Evolutionary conservation across 257 asterid species (phyloP), one percentile per base, ranked within the genome.

Genomic region (Rauvolfia tetraphylla): DNA sequence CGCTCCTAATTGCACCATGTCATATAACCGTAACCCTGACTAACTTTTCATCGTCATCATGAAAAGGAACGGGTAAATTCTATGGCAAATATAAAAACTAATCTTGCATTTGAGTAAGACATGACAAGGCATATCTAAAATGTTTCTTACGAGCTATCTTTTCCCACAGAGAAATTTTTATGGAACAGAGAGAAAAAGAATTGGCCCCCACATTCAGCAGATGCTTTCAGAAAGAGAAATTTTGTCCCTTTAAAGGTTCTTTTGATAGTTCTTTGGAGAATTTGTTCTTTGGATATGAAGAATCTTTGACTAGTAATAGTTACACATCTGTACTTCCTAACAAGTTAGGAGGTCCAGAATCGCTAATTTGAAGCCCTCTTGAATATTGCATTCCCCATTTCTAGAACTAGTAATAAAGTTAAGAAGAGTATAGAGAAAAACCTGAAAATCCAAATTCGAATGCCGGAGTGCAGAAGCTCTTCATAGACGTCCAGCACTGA

Each of bases 381-480:
- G 4, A 0, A 34, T 63, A 7, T 13, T 33, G 70, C 27, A 34
- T 63, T 33, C 70, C n/a, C 31, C 41, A 61, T 34, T 36, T 66
- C 71, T 36, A 46, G 77, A 41, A 46, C 34, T 18, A 34, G 69
- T 38, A 72, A 36, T 59, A 54, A 68, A 61, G 49, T 65, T n/a
- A 53, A 78, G 79, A 48, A 29, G 73, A 75, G 81, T 68, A 62
- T 56, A 25, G 77, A 61, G 76, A 49, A 75, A 79, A 79, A 95
- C 99, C 99, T 95, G 93, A 95, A 93, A 77, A 93, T 86, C 99
- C 98, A 95, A 71, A 93, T 89, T 67, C 98, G 96, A 76, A 93
- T 86, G 54, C 96, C 96, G 0, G 86, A 66, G 15, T 70, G 89
- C 74, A 95, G 74, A 78, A 95, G 91, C 89, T 95, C 96, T 3